phyloP scores from a whole-genome alignment of 1,284 basidiomycete species.

The Kalmanozyma brasiliensis region DNA sequence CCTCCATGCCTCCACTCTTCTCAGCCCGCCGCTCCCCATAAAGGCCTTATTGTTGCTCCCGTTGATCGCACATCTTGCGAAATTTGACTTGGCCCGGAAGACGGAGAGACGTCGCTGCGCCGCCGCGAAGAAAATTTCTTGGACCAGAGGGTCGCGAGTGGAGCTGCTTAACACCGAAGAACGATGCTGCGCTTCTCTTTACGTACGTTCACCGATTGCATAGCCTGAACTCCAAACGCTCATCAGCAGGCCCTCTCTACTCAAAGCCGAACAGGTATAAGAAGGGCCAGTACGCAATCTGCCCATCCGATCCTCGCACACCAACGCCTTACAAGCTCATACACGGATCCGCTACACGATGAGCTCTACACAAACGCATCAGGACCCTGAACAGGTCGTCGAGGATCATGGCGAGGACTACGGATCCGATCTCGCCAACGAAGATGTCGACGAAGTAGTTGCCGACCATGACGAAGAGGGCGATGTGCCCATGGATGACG shows the following conservation, averaged over 20 bases:
- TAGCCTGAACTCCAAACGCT: too few species aligned
- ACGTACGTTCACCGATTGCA: too few species aligned
- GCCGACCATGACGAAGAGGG: slow-evolving; percentile 48
- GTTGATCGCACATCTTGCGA: too few species aligned
- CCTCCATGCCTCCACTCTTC: slow-evolving; percentile 26
- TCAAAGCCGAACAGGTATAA: too few species aligned
- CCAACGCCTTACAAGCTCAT: too few species aligned
- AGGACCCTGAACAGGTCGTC: slow-evolving; percentile 17
- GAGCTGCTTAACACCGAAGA: too few species aligned
- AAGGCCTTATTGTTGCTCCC: background rate
- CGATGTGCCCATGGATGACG: slow-evolving; percentile 51
- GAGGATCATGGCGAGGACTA: slow-evolving; percentile 49
- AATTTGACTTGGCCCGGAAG: background rate
- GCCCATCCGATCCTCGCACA: too few species aligned
- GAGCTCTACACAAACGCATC: slow-evolving; percentile 30
- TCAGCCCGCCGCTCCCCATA: too few species aligned
- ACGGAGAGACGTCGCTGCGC: background rate
- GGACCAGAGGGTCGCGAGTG: too few species aligned
- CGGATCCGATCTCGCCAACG: slow-evolving; percentile 39
- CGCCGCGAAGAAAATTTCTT: too few species aligned
- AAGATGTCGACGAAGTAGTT: slow-evolving; percentile 49
- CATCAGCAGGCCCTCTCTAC: too few species aligned
- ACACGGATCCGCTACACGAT: slow-evolving; percentile 1
- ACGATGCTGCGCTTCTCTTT: background rate
- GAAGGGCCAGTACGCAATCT: too few species aligned